Percentiles rank a stretch among this genome's conserved stretches.
These are phyloP conservation scores for Striga asiatica DNA, from an alignment of 257 asterid genomes.

Conservation along the genomic window DNA sequence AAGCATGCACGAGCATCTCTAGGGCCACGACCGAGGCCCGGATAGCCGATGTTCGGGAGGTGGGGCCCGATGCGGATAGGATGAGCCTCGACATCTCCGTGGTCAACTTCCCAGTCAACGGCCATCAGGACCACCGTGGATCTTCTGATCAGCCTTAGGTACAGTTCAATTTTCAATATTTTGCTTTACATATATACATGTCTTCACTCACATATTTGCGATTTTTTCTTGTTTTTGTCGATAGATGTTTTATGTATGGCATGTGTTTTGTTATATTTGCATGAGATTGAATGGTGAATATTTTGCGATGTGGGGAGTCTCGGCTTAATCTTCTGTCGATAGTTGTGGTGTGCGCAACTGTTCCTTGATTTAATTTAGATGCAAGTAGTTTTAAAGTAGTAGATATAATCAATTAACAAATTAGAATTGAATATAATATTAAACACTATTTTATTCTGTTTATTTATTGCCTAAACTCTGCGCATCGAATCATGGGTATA, in stretches of 20 bases:
- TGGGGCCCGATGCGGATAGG: slow-evolving; percentile 47
- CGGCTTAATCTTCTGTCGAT: no score
- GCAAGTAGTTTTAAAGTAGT: no score
- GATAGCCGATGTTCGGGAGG: slow-evolving; percentile 86
- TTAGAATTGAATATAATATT: no score
- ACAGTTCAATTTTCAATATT: slow-evolving; percentile 1
- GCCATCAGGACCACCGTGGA: slow-evolving; percentile 49
- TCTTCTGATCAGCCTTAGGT: slow-evolving; percentile 56
- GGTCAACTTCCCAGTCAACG: slow-evolving; percentile 41
- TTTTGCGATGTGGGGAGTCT: slow-evolving; percentile 4
- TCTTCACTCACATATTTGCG: background rate
- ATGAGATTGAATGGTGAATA: background rate
- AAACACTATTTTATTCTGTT: no score
- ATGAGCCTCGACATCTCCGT: slow-evolving; percentile 72
- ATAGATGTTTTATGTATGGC: no score
- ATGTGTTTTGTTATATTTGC: slow-evolving; percentile 1
- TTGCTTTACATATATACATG: background rate
- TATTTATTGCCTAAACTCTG: no score
- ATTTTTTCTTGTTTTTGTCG: slow-evolving; percentile 15
- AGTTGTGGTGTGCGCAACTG: no score
- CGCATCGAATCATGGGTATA: no score
- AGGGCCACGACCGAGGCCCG: slow-evolving; percentile 58
- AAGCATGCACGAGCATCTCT: slow-evolving; percentile 73
- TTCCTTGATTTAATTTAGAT: no score
- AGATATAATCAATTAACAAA: no score